These are phyloP conservation scores for Heteromeles arbutifolia DNA, from an alignment of 306 rosid species.

Conservation along the genomic window DNA sequence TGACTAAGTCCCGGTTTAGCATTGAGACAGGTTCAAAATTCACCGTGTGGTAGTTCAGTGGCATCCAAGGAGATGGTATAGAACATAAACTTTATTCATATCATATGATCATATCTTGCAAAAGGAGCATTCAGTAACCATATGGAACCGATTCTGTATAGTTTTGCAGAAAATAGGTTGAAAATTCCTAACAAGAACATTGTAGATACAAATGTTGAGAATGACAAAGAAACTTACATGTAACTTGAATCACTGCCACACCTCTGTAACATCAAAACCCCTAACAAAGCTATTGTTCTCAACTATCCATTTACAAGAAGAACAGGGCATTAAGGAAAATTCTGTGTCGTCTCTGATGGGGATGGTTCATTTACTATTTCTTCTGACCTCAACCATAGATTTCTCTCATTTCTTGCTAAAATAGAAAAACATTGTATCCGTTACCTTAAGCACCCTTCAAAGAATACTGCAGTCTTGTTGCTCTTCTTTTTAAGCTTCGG, in stretches of 20 bases:
- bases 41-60: background rate
- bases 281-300: background rate
- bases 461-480: constrained; percentile 71
- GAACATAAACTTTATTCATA: too few species aligned
- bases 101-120: too few species aligned
- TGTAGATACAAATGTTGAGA: background rate
- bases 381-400: background rate
- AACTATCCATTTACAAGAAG: background rate
- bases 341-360: background rate
- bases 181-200: background rate
- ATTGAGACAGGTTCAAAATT: background rate
- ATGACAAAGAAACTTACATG: background rate
- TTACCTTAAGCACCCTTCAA: constrained; percentile 96
- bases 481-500: constrained; percentile 74
- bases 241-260: background rate
- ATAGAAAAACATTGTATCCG: background rate
- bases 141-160: too few species aligned
- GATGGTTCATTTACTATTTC: background rate
- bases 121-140: background rate
- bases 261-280: background rate
- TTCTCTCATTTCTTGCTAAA: background rate
- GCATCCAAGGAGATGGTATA: too few species aligned
- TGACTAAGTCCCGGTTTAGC: background rate
- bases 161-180: background rate
- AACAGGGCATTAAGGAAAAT: background rate